Percentiles rank a stretch among this genome's conserved stretches.
These are phyloP conservation scores for Fimicolochytrium jonesii DNA, from an alignment of 192 early-diverging fungal species.

Conservation along the genomic window DNA sequence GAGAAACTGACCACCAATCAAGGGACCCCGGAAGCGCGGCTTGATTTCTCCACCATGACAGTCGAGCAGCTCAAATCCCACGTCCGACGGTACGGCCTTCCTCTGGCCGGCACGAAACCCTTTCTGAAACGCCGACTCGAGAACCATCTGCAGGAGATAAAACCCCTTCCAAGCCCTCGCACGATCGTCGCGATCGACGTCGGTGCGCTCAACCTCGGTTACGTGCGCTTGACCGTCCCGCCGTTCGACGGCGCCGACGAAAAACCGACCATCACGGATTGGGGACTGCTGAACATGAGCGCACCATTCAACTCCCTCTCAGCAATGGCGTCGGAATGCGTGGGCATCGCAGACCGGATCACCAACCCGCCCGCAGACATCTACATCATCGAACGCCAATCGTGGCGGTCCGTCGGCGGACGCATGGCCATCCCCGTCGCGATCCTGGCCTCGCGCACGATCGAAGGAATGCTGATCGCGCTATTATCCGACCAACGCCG, in stretches of 20 bases:
- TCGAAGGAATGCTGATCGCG: constrained; percentile 3
- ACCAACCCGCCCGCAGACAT: neutral
- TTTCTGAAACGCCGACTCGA: too few relatives aligned
- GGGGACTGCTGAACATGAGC: neutral
- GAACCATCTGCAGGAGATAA: too few relatives aligned
- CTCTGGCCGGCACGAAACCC: too few relatives aligned
- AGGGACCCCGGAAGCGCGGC: too few relatives aligned
- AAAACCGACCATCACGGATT: neutral
- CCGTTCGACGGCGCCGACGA: neutral
- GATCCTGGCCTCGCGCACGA: neutral
- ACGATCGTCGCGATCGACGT: constrained; percentile 5
- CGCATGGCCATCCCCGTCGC: neutral
- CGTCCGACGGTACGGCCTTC: too few relatives aligned
- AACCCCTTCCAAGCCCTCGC: too few relatives aligned
- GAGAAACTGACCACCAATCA: too few relatives aligned
- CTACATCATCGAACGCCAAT: constrained; percentile 10
- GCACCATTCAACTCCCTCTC: neutral
- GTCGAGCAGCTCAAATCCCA: too few relatives aligned
- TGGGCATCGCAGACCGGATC: neutral
- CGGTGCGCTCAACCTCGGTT: constrained; percentile 1
- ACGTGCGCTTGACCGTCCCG: neutral
- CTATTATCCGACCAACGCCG: neutral
- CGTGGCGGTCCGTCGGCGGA: neutral
- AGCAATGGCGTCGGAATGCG: neutral
- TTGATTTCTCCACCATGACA: too few relatives aligned